phyloP scores from a whole-genome alignment of 2,329 filamentous ascomycete genomes.

The Claviceps humidiphila region DNA sequence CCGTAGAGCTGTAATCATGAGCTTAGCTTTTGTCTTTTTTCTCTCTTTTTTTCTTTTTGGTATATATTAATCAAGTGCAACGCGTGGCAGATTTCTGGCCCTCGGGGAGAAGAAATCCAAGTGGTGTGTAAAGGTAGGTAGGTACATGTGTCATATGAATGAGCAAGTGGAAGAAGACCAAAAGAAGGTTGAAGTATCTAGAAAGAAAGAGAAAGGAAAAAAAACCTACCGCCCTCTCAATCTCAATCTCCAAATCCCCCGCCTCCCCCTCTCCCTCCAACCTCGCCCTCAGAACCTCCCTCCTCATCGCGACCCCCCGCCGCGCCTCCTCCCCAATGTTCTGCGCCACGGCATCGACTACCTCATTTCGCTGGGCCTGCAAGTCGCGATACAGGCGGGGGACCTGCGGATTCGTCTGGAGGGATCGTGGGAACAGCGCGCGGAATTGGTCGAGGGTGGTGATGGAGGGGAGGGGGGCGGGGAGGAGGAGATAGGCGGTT shows the following conservation, averaged over 20 bases:
- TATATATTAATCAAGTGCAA: too few species aligned
- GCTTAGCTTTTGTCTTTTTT: too few species aligned
- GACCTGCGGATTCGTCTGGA: slow-evolving; percentile 53
- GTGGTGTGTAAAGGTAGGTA: too few species aligned
- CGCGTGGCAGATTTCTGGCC: too few species aligned
- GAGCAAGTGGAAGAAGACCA: too few species aligned
- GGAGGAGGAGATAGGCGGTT: slow-evolving; percentile 63
- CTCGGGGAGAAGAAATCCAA: too few species aligned
- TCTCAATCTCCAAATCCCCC: slow-evolving; percentile 49
- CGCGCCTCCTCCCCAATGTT: slow-evolving; percentile 55
- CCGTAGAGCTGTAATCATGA: slow-evolving; percentile 43
- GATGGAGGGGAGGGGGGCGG: slow-evolving; percentile 60
- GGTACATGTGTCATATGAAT: too few species aligned
- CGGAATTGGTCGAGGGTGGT: slow-evolving; percentile 64
- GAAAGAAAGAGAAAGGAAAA: neutral
- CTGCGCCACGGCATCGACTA: slow-evolving; percentile 52
- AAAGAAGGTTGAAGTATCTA: neutral
- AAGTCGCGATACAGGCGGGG: slow-evolving; percentile 66
- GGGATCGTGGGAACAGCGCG: slow-evolving; percentile 56
- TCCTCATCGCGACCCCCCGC: slow-evolving; percentile 43
- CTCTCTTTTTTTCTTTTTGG: neutral
- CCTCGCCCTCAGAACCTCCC: slow-evolving; percentile 41
- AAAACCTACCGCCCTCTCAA: slow-evolving; percentile 40
- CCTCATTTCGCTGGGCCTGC: slow-evolving; percentile 56
- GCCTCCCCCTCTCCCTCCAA: slow-evolving; percentile 37